Conservation (phyloP, 441 rosid genomes). For the Gossypium lobatum region DNA sequence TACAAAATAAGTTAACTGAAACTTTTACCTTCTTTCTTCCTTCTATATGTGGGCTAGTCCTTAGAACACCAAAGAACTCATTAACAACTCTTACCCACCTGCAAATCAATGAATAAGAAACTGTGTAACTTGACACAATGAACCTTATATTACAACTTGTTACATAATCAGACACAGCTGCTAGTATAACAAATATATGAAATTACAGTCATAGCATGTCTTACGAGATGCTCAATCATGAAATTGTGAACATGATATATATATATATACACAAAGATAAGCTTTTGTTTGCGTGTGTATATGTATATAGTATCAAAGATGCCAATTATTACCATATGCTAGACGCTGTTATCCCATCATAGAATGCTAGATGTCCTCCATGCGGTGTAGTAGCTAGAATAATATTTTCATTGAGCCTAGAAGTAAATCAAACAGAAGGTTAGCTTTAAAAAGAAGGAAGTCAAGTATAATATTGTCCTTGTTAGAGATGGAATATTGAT, state of each 20-base stretch:
- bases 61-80: constrained; percentile 56
- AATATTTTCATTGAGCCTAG: constrained; percentile 64
- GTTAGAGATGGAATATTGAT: neutral
- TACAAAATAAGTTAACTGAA: neutral
- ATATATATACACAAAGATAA: neutral
- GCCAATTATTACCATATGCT: constrained; percentile 59
- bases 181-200: neutral
- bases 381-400: constrained; percentile 62
- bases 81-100: constrained; percentile 87
- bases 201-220: neutral
- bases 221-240: neutral
- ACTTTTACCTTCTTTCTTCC: constrained; percentile 44
- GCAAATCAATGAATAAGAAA: constrained; percentile 24
- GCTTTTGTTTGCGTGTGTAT: neutral
- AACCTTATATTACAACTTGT: neutral
- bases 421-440: constrained; percentile 14
- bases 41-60: constrained; percentile 43
- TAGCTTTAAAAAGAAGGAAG: neutral
- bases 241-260: neutral
- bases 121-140: neutral
- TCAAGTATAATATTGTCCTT: neutral
- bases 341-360: constrained; percentile 59
- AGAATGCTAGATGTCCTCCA: constrained; percentile 83
- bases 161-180: neutral
- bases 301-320: neutral